Evolutionary conservation across 108 stramenopile species (phyloP).

Genomic region (Hondaea fermentalgiana): DNA sequence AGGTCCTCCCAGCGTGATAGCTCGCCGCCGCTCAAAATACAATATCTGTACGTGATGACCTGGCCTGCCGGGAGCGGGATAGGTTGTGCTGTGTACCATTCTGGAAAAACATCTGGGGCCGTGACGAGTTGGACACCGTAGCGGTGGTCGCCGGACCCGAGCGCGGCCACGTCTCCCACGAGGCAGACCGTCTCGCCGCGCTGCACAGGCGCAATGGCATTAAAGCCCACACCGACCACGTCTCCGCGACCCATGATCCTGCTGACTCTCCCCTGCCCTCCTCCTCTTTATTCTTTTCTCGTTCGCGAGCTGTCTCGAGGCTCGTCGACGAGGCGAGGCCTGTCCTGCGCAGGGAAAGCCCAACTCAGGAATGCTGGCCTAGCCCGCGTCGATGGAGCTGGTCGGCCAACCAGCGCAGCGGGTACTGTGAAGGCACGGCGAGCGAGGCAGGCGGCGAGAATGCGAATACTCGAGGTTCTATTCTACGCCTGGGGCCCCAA

Average conservation of each 20-base stretch:
- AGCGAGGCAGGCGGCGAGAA: no score
- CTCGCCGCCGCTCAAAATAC: slow-evolving; percentile 12
- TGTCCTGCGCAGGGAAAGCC: no score
- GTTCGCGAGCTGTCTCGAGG: no score
- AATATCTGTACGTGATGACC: slow-evolving; percentile 20
- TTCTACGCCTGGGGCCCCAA: no score
- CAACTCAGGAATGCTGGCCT: no score
- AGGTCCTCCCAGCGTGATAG: slow-evolving; percentile 24
- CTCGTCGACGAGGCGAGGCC: no score
- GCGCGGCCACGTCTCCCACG: slow-evolving; percentile 17
- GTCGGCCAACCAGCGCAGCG: no score
- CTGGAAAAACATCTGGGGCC: slow-evolving; percentile 5
- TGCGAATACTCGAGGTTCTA: no score
- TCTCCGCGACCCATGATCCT: not conserved
- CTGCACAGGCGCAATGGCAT: slow-evolving; percentile 11
- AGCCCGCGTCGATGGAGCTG: no score
- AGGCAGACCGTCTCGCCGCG: slow-evolving; percentile 23
- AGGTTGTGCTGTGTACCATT: slow-evolving; percentile 16
- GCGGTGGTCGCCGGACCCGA: not conserved
- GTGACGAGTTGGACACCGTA: slow-evolving; percentile 27
- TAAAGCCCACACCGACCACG: not conserved
- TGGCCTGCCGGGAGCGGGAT: not conserved
- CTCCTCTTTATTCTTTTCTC: no score
- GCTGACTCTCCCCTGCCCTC: no score
- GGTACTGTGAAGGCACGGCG: no score